These are phyloP conservation scores for Ceratocystis alfenasii DNA, from an alignment of 2,329 filamentous ascomycete species.

Conservation along the genomic window DNA sequence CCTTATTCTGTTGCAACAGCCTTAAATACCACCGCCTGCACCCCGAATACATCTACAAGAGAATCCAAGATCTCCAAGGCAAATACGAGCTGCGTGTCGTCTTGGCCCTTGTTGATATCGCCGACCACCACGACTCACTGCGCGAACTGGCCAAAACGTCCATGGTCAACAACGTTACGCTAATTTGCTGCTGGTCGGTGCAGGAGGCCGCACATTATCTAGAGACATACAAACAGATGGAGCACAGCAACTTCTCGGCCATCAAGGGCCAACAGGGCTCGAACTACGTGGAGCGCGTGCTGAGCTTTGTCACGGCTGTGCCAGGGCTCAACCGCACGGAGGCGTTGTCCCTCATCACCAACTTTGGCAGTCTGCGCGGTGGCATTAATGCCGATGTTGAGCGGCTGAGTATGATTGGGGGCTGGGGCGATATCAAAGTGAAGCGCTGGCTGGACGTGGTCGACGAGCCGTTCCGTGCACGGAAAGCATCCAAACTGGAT, in stretches of 20 bases:
- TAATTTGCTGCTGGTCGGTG: constrained; percentile 89
- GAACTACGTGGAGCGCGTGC: constrained; percentile 72
- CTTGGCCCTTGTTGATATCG: constrained; percentile 86
- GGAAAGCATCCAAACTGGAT: constrained; percentile 49
- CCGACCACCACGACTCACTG: constrained; percentile 80
- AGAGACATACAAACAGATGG: constrained; percentile 88
- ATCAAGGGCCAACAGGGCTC: constrained; percentile 79
- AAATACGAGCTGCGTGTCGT: constrained; percentile 80
- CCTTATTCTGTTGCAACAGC: constrained; percentile 30
- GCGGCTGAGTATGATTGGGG: constrained; percentile 69
- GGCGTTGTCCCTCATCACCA: constrained; percentile 76
- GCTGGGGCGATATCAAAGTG: constrained; percentile 94
- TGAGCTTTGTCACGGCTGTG: constrained; percentile 86
- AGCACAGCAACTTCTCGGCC: constrained; percentile 66
- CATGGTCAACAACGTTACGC: constrained; percentile 79
- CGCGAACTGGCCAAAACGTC: constrained; percentile 88
- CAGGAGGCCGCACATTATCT: constrained; percentile 88
- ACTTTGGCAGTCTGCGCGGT: constrained; percentile 77
- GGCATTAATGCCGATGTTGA: constrained; percentile 82
- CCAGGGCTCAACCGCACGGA: constrained; percentile 90
- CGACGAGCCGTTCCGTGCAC: constrained; percentile 70
- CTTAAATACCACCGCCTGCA: constrained; percentile 96
- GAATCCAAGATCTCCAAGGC: constrained; percentile 71
- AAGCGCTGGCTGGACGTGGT: constrained; percentile 72
- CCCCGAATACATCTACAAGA: constrained; percentile 93